A percentile compares a stretch with the other conserved stretches of the same genome.
These are phyloP conservation scores for Cryphonectria parasitica DNA, from an alignment of 2,329 filamentous ascomycete species.

Conservation along the genomic window DNA sequence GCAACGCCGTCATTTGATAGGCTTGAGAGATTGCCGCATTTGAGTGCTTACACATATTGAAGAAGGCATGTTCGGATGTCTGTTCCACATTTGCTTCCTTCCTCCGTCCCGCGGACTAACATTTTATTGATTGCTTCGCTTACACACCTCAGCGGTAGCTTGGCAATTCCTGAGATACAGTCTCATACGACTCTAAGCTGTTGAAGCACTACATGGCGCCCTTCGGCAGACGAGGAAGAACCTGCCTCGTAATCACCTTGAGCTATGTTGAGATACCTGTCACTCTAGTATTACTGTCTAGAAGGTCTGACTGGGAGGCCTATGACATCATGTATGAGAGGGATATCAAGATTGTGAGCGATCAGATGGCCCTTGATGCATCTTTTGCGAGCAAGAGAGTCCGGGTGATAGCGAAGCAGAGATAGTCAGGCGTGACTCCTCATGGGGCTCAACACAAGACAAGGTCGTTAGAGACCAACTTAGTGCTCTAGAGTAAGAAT, in stretches of 20 bases:
- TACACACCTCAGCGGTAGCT: constrained; percentile 1
- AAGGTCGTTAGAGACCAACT: no score
- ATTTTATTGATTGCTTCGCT: no score
- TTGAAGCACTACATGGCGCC: background rate
- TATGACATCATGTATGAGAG: background rate
- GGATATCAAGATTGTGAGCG: background rate
- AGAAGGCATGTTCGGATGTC: no score
- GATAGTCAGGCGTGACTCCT: no score
- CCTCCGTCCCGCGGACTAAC: no score
- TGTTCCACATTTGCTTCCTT: no score
- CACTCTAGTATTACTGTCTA: background rate
- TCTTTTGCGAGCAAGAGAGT: background rate
- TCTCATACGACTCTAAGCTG: background rate
- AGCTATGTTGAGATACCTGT: background rate
- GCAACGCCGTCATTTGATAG: no score
- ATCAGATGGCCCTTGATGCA: background rate
- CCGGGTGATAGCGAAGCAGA: background rate
- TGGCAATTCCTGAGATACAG: background rate
- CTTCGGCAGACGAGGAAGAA: background rate
- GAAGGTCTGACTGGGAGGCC: background rate
- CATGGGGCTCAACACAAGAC: no score
- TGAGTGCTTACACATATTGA: no score
- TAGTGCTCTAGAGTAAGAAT: no score
- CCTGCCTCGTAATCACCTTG: background rate
- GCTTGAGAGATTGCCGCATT: no score